Base-by-base conservation (phyloP, 2,329 filamentous ascomycete genomes). In the Pseudogymnoascus destructans region DNA sequence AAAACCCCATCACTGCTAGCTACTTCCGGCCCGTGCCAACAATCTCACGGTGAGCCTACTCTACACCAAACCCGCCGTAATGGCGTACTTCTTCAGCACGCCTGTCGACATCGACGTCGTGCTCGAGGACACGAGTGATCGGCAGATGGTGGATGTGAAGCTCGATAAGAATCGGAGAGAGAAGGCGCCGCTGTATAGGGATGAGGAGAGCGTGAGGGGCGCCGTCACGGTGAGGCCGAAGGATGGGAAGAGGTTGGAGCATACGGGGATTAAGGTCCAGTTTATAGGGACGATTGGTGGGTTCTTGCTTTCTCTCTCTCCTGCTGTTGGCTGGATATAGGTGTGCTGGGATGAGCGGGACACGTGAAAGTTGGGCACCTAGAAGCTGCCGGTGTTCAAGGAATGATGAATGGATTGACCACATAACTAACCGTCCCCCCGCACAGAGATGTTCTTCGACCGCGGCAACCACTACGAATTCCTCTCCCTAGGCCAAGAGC, bases 401-500 rank as follows among this genome's bases (percentile, higher is more conserved):
- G 9, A 23, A 46, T n/a, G 11, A 46, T n/a, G 11, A 23, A 13
- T 27, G 42, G 58, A 33, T 60, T 62, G 35, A 58, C 23, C 36
- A 11, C 17, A 19, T 27, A 27, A 8, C 49, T 55, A 55, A 55
- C 25, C 11, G 17, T n/a, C n/a, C 19, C 38, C 56, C 59, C 59
- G 35, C 62, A 95, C 62, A 95, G 93, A 98, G 73, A 98, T 98
- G 93, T 98, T 97, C 81, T 98, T 95, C 73, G 93, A 98, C 73
- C 89, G 93, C 69, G 92, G 92, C 67, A 98, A 96, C 72, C 93
- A 97, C 76, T 95, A 98, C 78, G 93, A 98, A 75, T 98, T 98
- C 74, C 86, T 98, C 61, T 95, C 90, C 33, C 82, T 97, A 25
- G 92, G 93, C 67, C 95, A 97, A 74, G 93, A 98, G 74, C 84